These are phyloP conservation scores for Crithidia fasciculata DNA, from an alignment of 208 protist genomes.

Conservation along the genomic window DNA sequence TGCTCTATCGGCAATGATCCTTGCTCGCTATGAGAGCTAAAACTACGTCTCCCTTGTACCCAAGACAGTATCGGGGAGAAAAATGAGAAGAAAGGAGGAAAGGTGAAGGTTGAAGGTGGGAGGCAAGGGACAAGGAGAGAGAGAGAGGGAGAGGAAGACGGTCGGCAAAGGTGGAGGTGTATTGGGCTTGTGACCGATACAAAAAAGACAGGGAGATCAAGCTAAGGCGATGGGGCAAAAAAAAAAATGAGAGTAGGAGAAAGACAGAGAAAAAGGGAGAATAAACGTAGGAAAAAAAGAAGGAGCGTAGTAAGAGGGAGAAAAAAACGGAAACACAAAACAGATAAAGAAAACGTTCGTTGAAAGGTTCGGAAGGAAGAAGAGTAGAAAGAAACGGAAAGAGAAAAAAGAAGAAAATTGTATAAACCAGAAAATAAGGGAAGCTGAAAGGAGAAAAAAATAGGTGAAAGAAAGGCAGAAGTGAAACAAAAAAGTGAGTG, in stretches of 20 bases:
- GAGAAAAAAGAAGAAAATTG: neutral
- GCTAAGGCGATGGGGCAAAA: no score
- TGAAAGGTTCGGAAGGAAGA: neutral
- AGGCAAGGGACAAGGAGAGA: neutral
- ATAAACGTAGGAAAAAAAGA: slow-evolving; percentile 1
- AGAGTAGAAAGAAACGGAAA: slow-evolving; percentile 9
- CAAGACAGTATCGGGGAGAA: neutral
- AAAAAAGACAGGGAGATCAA: no score
- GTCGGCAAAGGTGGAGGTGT: no score
- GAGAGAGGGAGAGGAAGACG: neutral
- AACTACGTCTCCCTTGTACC: no score
- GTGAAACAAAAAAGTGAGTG: slow-evolving; percentile 5
- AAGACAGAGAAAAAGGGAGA: slow-evolving; percentile 1
- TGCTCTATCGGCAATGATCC: no score
- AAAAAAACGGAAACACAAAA: neutral
- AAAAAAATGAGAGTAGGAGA: neutral
- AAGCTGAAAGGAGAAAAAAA: neutral
- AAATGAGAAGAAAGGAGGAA: neutral
- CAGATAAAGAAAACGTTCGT: slow-evolving; percentile 2
- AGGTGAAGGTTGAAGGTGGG: no score
- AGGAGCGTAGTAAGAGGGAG: neutral
- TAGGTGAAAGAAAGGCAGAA: neutral
- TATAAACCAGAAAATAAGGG: slow-evolving; percentile 6
- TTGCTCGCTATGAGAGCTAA: no score
- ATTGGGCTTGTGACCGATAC: no score